These are phyloP conservation scores for Cymbidium sinense DNA, from an alignment of 106 monocot species.

Conservation along the genomic window DNA sequence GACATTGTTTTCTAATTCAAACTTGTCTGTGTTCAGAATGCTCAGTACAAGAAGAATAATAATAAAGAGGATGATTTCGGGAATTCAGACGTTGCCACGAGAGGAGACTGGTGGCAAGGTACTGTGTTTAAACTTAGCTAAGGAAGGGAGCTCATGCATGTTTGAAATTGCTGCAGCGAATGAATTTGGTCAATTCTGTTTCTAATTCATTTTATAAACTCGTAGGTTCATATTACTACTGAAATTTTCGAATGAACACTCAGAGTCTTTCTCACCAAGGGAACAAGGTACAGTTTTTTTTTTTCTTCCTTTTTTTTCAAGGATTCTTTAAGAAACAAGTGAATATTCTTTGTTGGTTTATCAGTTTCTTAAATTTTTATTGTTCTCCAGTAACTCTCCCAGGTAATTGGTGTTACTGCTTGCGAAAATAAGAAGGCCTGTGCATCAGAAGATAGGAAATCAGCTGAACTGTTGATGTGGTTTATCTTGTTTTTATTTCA, in stretches of 20 bases:
- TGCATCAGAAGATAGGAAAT: background rate
- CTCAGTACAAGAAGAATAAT: conserved; percentile 17
- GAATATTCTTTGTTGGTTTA: background rate
- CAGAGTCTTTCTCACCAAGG: background rate
- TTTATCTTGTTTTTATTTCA: background rate
- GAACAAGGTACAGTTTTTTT: background rate
- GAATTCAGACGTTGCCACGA: conserved; percentile 5
- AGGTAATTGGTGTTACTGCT: background rate
- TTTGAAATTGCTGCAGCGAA: background rate
- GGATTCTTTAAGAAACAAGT: background rate
- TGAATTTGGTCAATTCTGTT: background rate
- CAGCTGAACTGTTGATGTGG: background rate
- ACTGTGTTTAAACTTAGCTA: background rate
- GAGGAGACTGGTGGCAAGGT: conserved; percentile 33
- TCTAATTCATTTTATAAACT: background rate
- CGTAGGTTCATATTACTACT: conserved; percentile 6
- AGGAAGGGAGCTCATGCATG: too few species aligned
- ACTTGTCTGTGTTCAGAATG: background rate
- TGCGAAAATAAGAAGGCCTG: background rate
- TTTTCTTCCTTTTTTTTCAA: too few species aligned
- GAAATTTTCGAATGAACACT: background rate
- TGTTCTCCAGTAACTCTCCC: background rate
- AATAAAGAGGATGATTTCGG: conserved; percentile 15
- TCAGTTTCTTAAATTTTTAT: background rate
- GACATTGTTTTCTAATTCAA: background rate